Percentiles rank a stretch among this genome's conserved stretches.
phyloP scores from a whole-genome alignment of 768 basidiomycete species.

The Fomitopsis serialis region DNA sequence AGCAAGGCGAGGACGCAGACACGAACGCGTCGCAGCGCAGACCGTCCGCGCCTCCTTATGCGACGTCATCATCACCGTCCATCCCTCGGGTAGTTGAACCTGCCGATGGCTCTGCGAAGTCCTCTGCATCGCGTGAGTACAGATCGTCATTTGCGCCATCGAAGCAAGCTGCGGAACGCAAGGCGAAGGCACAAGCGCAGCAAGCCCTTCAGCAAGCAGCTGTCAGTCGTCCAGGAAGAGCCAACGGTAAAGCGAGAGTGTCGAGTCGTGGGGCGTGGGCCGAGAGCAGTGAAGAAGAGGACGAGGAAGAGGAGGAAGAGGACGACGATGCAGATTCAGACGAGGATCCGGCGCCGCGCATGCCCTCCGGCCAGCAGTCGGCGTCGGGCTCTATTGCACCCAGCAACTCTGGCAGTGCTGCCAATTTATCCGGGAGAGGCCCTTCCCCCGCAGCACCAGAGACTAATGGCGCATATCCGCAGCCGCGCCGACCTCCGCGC shows the following conservation, averaged over 20 bases:
- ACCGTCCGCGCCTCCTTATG: slow-evolving; percentile 25
- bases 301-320: slow-evolving; percentile 73
- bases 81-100: slow-evolving; percentile 21
- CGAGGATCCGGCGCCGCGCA: slow-evolving; percentile 28
- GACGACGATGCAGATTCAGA: slow-evolving; percentile 65
- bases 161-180: slow-evolving; percentile 77
- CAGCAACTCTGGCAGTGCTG: background rate
- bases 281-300: slow-evolving; percentile 76
- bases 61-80: slow-evolving; percentile 22
- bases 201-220: slow-evolving; percentile 80
- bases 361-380: slow-evolving; percentile 18
- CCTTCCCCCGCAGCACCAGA: slow-evolving; percentile 13
- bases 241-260: slow-evolving; percentile 33
- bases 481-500: slow-evolving; percentile 42
- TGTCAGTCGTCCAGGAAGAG: slow-evolving; percentile 66
- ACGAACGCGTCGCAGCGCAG: slow-evolving; percentile 27
- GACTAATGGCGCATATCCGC: slow-evolving; percentile 11
- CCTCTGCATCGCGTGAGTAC: slow-evolving; percentile 30
- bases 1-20: slow-evolving; percentile 35
- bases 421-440: background rate
- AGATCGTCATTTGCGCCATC: slow-evolving; percentile 88
- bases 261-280: slow-evolving; percentile 41
- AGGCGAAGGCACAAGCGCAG: slow-evolving; percentile 78
- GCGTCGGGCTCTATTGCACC: background rate
- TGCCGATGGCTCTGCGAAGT: slow-evolving; percentile 19